Percentiles rank a stretch among this genome's conserved stretches.
These are phyloP conservation scores for Hypsizygus marmoreus DNA, from an alignment of 768 basidiomycete species.

Conservation along the genomic window DNA sequence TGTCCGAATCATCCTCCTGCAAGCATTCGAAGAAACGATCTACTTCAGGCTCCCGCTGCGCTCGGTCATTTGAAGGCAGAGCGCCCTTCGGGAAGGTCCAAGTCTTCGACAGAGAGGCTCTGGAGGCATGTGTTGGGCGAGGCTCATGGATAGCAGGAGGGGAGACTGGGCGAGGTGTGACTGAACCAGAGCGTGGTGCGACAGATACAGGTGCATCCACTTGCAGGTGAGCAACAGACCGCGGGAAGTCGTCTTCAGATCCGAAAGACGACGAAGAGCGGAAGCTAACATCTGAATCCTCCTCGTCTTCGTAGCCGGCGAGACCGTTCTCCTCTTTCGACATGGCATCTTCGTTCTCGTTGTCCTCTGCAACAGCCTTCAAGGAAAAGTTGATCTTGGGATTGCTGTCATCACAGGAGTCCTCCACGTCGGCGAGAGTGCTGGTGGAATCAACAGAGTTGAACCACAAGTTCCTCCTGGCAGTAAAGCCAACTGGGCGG, in stretches of 20 bases:
- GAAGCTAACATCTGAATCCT: constrained; percentile 54
- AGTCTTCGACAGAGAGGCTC: constrained; percentile 57
- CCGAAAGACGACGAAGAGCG: constrained; percentile 55
- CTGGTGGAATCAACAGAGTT: constrained; percentile 66
- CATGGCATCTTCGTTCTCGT: constrained; percentile 34
- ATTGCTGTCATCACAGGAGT: constrained; percentile 41
- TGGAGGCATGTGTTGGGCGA: constrained; percentile 28
- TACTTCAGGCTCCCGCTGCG: constrained; percentile 40
- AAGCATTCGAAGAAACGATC: constrained; percentile 80
- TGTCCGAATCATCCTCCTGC: constrained; percentile 49
- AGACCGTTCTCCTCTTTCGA: constrained; percentile 60
- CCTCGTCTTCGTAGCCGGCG: constrained; percentile 71
- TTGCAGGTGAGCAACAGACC: constrained; percentile 29
- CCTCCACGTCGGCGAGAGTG: constrained; percentile 72
- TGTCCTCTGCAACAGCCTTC: constrained; percentile 61
- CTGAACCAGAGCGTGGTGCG: constrained; percentile 19
- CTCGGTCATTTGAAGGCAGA: constrained; percentile 18
- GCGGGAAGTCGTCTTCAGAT: constrained; percentile 51
- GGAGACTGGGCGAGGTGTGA: constrained; percentile 25
- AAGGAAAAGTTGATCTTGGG: constrained; percentile 47
- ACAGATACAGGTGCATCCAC: constrained; percentile 19
- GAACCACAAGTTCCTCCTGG: constrained; percentile 52
- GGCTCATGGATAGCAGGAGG: constrained; percentile 24
- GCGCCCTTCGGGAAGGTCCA: constrained; percentile 65
- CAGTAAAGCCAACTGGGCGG: constrained; percentile 23